Conservation (phyloP, 2,329 filamentous ascomycete species). For the Talaromyces verruculosus region DNA sequence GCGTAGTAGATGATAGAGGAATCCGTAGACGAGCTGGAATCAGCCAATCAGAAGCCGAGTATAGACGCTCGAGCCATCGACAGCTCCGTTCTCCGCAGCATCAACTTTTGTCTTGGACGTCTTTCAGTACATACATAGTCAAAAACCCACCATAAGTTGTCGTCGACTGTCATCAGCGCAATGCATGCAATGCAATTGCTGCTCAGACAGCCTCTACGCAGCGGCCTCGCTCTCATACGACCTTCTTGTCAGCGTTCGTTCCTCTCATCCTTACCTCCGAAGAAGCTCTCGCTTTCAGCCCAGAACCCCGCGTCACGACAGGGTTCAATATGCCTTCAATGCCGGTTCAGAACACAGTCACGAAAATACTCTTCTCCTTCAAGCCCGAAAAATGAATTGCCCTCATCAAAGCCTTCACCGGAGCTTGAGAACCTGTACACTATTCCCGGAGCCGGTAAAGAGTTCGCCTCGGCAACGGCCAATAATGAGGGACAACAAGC, state of each 20-base stretch:
- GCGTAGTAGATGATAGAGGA: background rate
- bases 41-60: slow-evolving; percentile 2
- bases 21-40: too few relatives aligned
- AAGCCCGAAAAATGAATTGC: slow-evolving; percentile 27
- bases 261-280: slow-evolving; percentile 24
- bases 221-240: slow-evolving; percentile 29
- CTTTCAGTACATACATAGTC: background rate
- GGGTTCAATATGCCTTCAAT: slow-evolving; percentile 46
- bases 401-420: background rate
- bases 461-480: slow-evolving; percentile 4
- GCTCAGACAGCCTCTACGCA: slow-evolving; percentile 40
- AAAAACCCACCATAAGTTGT: background rate
- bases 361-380: slow-evolving; percentile 32
- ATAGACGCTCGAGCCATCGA: slow-evolving; percentile 4
- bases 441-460: background rate
- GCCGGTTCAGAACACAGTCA: slow-evolving; percentile 40
- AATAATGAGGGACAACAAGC: background rate
- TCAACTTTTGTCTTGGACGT: slow-evolving; percentile 3
- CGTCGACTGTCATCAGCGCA: slow-evolving; percentile 24
- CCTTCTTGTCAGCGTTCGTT: slow-evolving; percentile 28
- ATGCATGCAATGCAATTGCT: slow-evolving; percentile 45
- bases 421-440: slow-evolving; percentile 7
- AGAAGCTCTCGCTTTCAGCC: slow-evolving; percentile 26
- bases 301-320: slow-evolving; percentile 27
- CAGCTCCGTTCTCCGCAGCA: slow-evolving; percentile 12